Evolutionary conservation across 1,284 basidiomycete species (phyloP).

Genomic region (Pterula multifida): DNA sequence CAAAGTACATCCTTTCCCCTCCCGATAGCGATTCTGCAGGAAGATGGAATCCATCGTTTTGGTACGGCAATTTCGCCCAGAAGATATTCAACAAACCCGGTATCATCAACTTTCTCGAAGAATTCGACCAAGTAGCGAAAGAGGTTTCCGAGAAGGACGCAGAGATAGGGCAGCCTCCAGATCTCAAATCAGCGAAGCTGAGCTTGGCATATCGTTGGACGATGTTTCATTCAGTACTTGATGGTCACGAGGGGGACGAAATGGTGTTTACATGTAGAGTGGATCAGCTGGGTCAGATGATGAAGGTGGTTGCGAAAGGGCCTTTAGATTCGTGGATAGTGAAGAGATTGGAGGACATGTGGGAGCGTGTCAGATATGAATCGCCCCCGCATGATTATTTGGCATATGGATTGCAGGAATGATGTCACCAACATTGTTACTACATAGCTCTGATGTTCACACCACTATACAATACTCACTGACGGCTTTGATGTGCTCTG

Average conservation of each 20-base stretch:
- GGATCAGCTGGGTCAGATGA: neutral
- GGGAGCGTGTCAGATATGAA: neutral
- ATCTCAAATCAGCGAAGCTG: neutral
- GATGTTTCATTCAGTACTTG: conserved; percentile 1
- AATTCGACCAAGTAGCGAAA: neutral
- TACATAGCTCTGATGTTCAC: neutral
- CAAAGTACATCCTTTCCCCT: neutral
- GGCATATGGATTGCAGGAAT: neutral
- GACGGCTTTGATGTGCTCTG: too few relatives aligned
- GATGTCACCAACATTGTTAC: too few relatives aligned
- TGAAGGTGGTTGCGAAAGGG: neutral
- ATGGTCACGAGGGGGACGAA: neutral
- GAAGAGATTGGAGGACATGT: neutral
- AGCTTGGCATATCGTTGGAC: neutral
- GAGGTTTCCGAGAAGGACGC: neutral
- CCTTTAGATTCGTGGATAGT: neutral
- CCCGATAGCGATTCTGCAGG: neutral
- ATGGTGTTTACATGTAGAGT: neutral
- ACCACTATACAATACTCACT: too few relatives aligned
- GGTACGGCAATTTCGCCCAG: neutral
- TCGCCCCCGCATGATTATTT: neutral
- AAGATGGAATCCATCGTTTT: neutral
- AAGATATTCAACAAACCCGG: neutral
- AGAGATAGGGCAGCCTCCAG: neutral
- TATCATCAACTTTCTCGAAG: neutral